These are phyloP conservation scores for Drosera spatulata DNA, from an alignment of 179 eudicot genomes.

Conservation along the genomic window DNA sequence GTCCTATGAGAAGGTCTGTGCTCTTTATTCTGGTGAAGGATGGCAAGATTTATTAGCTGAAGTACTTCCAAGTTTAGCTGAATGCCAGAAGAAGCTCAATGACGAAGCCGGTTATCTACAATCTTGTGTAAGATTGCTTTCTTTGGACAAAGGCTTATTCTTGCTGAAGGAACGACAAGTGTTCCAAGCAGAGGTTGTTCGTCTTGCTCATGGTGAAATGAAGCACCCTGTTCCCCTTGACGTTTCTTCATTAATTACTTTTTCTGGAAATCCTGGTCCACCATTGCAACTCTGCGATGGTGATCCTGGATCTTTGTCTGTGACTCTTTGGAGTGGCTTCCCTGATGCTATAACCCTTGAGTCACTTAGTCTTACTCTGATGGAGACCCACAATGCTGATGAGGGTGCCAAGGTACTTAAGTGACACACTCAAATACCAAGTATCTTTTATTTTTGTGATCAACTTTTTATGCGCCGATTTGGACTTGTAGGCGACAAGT, in stretches of 20 bases:
- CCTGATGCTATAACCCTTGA: slow-evolving; percentile 96
- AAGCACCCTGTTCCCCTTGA: slow-evolving; percentile 90
- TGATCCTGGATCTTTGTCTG: slow-evolving; percentile 85
- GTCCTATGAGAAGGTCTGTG: slow-evolving; percentile 93
- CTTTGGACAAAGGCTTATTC: slow-evolving; percentile 82
- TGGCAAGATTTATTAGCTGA: slow-evolving; percentile 97
- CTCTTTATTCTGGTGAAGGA: slow-evolving; percentile 96
- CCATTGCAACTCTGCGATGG: slow-evolving; percentile 84
- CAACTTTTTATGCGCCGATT: slow-evolving; percentile 6
- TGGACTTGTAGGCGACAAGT: slow-evolving; percentile 51
- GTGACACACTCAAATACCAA: background rate
- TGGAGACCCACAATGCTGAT: slow-evolving; percentile 81
- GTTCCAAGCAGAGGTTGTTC: slow-evolving; percentile 75
- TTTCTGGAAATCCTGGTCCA: slow-evolving; percentile 87
- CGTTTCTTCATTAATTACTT: slow-evolving; percentile 86
- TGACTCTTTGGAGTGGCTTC: slow-evolving; percentile 94
- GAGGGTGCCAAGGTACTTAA: slow-evolving; percentile 85
- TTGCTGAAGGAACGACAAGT: slow-evolving; percentile 79
- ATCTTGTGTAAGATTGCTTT: slow-evolving; percentile 86
- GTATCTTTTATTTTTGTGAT: background rate
- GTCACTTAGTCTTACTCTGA: slow-evolving; percentile 83
- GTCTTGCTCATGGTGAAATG: slow-evolving; percentile 92
- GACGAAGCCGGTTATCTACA: slow-evolving; percentile 95
- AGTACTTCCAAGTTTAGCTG: slow-evolving; percentile 91
- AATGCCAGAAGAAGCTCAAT: slow-evolving; percentile 84